Evolutionary conservation across 495 filamentous ascomycete genomes (phyloP).

Genomic region (Hapsidospora chrysogenum): DNA sequence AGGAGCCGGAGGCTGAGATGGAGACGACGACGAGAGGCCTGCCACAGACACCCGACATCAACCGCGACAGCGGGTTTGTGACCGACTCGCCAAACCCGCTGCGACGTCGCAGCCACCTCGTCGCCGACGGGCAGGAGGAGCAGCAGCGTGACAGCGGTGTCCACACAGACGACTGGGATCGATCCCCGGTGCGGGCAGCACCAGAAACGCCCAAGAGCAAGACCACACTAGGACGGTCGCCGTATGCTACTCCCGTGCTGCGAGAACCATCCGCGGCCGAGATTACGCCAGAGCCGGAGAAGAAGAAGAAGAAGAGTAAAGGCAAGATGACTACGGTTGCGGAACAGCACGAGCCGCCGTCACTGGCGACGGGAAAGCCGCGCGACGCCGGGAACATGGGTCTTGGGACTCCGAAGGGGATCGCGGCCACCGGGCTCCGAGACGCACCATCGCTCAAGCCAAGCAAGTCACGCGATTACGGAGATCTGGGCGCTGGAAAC

Average conservation of each 20-base stretch:
- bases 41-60: constrained; percentile 11
- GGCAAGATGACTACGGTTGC: no score
- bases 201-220: constrained; percentile 1
- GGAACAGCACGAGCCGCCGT: no score
- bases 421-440: no score
- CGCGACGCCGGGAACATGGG: no score
- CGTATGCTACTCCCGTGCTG: constrained; percentile 8
- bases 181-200: constrained; percentile 1
- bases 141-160: constrained; percentile 34
- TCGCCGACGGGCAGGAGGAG: constrained; percentile 9
- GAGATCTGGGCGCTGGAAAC: no score
- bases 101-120: constrained; percentile 7
- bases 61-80: constrained; percentile 32
- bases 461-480: neutral
- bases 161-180: constrained; percentile 22
- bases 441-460: neutral
- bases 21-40: constrained; percentile 3
- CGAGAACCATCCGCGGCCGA: constrained; percentile 13
- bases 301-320: constrained; percentile 10
- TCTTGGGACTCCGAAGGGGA: no score
- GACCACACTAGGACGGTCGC: constrained; percentile 2
- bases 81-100: constrained; percentile 23
- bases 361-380: no score
- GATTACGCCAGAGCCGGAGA: constrained; percentile 17
- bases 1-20: constrained; percentile 3